Evolutionary conservation across 306 rosid genomes (phyloP), one percentile per base, ranked within the genome.

Genomic region (Dryas octopetala): DNA sequence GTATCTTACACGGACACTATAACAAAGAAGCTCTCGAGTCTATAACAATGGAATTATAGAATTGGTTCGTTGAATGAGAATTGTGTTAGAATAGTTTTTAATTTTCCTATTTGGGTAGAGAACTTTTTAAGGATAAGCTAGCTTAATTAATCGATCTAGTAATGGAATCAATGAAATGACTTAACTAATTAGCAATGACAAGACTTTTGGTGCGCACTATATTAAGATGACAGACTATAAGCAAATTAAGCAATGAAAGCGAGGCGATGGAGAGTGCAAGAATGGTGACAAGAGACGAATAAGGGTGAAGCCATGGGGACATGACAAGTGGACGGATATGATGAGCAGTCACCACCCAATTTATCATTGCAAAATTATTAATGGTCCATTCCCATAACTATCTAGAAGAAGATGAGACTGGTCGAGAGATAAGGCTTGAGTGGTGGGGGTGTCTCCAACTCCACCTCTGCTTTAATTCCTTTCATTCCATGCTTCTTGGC

Each of bases 401-500:
- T 1, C 38, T 32, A 32, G 38, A 32, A 32, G 23, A 4, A 8
- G 43, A 32, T 47, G 57, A 74, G 9, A 8, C 63, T 40, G 38
- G 4, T 19, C 38, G 9, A 40, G 12, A 23, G 71, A 79, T 79
- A 74, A 80, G 83, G 45, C 45, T 41, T 65, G 7, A 28, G 76
- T 69, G 79, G 83, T 69, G 16, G 71, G 76, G 79, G 55, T 60
- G 70, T 74, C 59, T 32, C 49, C n/a, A 17, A 16, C 41, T 41
- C 41, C 6, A 23, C 1, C n/a, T 4, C 26, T 49, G 4, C 16
- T 38, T 43, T 26, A 10, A 40, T 51, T 48, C 40, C 68, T 26
- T 62, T 45, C 64, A 55, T 66, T 80, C 81, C 71, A 53, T 64
- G 77, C 73, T 80, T 80, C 84, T 65, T 68, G 80, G 66, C 90